These are phyloP conservation scores for Globisporangium irregulare DNA, from an alignment of 352 stramenopile species.

Conservation along the genomic window DNA sequence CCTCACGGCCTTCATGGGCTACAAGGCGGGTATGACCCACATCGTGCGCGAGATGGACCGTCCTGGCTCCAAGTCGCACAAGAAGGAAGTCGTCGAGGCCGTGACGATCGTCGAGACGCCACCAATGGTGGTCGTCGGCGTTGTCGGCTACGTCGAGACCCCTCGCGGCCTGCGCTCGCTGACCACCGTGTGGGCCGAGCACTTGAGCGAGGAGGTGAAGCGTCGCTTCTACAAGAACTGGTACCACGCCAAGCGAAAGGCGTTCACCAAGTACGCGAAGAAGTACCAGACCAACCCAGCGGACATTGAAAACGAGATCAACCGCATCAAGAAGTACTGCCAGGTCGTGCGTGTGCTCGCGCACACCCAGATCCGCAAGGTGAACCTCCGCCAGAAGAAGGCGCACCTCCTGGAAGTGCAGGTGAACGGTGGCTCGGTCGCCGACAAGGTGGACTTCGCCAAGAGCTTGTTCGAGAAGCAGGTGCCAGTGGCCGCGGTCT, in stretches of 20 bases:
- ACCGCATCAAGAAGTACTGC: conserved; percentile 99
- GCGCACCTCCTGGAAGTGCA: conserved; percentile 99
- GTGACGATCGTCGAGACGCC: conserved; percentile 99
- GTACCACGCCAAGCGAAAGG: conserved; percentile 99
- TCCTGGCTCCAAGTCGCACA: conserved; percentile 99
- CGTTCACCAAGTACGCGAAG: conserved; percentile 99
- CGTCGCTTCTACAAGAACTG: conserved; percentile 99
- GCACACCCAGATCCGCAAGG: conserved; percentile 99
- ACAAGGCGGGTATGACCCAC: conserved; percentile 99
- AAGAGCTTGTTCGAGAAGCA: conserved; percentile 99
- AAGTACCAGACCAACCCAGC: conserved; percentile 95
- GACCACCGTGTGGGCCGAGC: conserved; percentile 99
- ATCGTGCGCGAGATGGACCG: conserved; percentile 98
- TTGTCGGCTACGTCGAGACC: conserved; percentile 99
- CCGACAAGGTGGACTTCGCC: conserved; percentile 99
- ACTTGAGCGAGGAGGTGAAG: conserved; percentile 99
- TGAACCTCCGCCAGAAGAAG: conserved; percentile 99
- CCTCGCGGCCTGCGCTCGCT: conserved; percentile 97
- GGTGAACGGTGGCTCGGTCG: conserved; percentile 97
- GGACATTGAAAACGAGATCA: conserved; percentile 97
- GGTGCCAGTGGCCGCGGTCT: conserved; percentile 95
- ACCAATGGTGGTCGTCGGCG: conserved; percentile 99
- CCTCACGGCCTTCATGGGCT: conserved; percentile 99
- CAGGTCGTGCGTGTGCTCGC: conserved; percentile 99
- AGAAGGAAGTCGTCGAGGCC: conserved; percentile 99